Evolutionary conservation across 75 land plant species (phyloP).

Genomic region (Cunninghamia lanceolata): DNA sequence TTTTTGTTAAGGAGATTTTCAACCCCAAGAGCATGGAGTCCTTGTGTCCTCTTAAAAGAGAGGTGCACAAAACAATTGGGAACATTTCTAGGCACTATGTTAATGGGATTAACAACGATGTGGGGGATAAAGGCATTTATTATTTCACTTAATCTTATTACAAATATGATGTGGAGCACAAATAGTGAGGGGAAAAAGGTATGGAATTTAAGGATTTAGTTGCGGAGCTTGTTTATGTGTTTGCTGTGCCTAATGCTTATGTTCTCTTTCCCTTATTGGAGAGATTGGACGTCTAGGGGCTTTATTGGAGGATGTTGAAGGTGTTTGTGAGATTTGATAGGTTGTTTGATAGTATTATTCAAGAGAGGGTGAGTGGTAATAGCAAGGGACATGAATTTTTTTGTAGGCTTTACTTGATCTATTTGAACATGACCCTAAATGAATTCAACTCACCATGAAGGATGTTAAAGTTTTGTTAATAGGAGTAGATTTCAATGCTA

Average conservation of each 20-base stretch:
- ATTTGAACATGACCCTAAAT: conserved; percentile 6
- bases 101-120: not conserved
- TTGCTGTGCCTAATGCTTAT: conserved; percentile 29
- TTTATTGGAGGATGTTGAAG: conserved; percentile 15
- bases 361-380: conserved; percentile 2
- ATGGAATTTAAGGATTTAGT: conserved; percentile 21
- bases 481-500: conserved; percentile 8
- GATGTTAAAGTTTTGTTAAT: conserved; percentile 39
- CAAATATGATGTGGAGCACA: conserved; percentile 1
- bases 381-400: conserved; percentile 27
- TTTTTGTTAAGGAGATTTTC: not conserved
- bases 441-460: conserved; percentile 18
- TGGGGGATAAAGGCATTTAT: not conserved
- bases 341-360: conserved; percentile 24
- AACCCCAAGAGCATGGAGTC: not conserved
- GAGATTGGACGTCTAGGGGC: conserved; percentile 37
- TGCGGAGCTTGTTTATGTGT: conserved; percentile 11
- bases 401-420: conserved; percentile 30
- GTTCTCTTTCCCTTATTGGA: conserved; percentile 30
- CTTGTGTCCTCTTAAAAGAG: not conserved
- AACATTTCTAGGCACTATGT: not conserved
- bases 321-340: conserved; percentile 12
- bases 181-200: conserved; percentile 10
- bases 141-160: too few relatives aligned
- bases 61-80: conserved; percentile 10